Conservation (phyloP, 2,329 filamentous ascomycete species). For the Diatrype stigma region DNA sequence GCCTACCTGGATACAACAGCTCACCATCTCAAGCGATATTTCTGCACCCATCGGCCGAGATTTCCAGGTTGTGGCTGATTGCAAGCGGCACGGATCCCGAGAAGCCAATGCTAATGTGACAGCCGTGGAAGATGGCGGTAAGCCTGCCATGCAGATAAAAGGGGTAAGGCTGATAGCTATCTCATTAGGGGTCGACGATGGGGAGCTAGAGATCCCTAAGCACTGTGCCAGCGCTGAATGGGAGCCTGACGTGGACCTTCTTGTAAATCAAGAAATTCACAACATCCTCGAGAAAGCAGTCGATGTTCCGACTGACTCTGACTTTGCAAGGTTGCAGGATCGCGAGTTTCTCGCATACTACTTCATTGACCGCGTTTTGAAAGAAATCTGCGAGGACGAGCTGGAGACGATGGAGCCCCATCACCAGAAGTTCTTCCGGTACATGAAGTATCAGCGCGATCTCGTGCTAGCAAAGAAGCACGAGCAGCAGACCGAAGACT, state of each 20-base stretch:
- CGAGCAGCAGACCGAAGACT: conserved; percentile 5
- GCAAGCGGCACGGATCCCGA: conserved; percentile 1
- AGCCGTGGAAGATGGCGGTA: neutral
- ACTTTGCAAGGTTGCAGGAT: conserved; percentile 1
- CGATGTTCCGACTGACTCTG: neutral
- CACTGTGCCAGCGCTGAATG: conserved; percentile 3
- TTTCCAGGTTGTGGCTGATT: conserved; percentile 3
- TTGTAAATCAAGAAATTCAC: conserved; percentile 1
- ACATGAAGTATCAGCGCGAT: conserved; percentile 10
- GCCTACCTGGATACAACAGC: conserved; percentile 5
- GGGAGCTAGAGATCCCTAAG: conserved; percentile 1
- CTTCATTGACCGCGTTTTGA: conserved; percentile 1
- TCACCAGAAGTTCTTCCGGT: conserved; percentile 12
- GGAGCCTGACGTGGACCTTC: conserved; percentile 7
- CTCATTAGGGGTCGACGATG: conserved; percentile 1
- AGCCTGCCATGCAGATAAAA: conserved; percentile 1
- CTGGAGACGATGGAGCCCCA: conserved; percentile 3
- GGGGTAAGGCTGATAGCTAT: conserved; percentile 5
- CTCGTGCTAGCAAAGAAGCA: conserved; percentile 2
- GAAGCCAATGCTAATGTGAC: conserved; percentile 3
- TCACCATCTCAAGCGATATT: conserved; percentile 3
- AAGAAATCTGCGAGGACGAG: conserved; percentile 6
- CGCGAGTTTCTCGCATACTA: conserved; percentile 6
- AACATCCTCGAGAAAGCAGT: neutral
- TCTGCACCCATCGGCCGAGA: conserved; percentile 1